These are phyloP conservation scores for Coniferiporia weirii DNA, from an alignment of 1,284 basidiomycete species.

Conservation along the genomic window DNA sequence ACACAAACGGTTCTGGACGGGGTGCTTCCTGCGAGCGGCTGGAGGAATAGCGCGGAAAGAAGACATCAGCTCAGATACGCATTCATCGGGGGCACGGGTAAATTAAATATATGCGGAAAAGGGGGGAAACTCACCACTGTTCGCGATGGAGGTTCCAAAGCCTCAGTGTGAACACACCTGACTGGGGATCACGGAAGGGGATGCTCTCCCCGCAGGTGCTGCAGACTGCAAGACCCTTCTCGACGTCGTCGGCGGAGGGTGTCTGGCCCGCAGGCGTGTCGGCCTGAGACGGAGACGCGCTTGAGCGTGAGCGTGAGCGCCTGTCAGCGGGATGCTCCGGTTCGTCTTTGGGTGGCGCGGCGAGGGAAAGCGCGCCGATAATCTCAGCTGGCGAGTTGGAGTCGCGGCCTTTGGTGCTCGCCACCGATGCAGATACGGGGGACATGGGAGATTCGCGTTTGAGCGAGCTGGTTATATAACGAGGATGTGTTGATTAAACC, in stretches of 20 bases:
- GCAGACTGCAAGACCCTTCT: conserved; percentile 55
- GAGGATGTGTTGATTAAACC: background rate
- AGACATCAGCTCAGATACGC: background rate
- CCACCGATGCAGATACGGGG: background rate
- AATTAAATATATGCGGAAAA: background rate
- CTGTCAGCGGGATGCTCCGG: background rate
- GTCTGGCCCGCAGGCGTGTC: background rate
- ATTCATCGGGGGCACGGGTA: background rate
- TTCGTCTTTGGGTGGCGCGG: background rate
- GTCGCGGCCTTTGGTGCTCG: background rate
- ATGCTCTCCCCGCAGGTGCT: conserved; percentile 53
- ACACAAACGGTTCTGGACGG: conserved; percentile 33
- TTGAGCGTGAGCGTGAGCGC: background rate
- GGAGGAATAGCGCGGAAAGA: background rate
- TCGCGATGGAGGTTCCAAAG: conserved; percentile 64
- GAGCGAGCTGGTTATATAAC: background rate
- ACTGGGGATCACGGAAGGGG: conserved; percentile 56
- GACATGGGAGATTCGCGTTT: conserved; percentile 12
- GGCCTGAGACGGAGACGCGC: background rate
- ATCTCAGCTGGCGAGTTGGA: conserved; percentile 1
- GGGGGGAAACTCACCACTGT: conserved; percentile 42
- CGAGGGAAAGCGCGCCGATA: background rate
- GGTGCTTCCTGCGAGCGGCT: conserved; percentile 25
- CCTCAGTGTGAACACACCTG: conserved; percentile 56
- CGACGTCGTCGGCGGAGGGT: background rate